Conservation (phyloP, 2,329 filamentous ascomycete genomes). For the Hypoxylon sp. region DNA sequence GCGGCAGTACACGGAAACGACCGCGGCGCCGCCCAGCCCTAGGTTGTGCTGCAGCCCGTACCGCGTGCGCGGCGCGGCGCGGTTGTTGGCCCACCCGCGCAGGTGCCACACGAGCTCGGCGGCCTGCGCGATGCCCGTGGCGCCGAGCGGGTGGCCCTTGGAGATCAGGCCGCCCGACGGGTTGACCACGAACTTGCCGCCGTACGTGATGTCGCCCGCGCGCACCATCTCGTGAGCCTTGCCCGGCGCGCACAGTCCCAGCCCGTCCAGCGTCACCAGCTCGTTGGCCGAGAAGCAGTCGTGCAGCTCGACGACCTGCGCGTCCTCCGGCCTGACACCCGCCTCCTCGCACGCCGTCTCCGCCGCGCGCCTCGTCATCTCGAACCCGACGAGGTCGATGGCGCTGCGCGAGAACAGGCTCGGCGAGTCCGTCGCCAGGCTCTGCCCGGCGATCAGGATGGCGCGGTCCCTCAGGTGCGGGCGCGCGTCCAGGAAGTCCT, state of each 20-base stretch:
- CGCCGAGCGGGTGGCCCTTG: slow-evolving; percentile 94
- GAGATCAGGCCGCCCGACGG: slow-evolving; percentile 94
- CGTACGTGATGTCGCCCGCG: slow-evolving; percentile 89
- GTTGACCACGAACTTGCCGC: slow-evolving; percentile 84
- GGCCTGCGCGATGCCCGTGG: slow-evolving; percentile 94
- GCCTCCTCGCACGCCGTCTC: slow-evolving; percentile 78
- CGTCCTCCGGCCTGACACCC: slow-evolving; percentile 70
- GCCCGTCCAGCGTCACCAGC: slow-evolving; percentile 87
- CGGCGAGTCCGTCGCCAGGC: slow-evolving; percentile 83
- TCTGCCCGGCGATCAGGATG: slow-evolving; percentile 88
- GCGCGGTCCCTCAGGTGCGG: slow-evolving; percentile 85
- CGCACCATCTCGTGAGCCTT: slow-evolving; percentile 94
- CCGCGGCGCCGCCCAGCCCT: slow-evolving; percentile 87
- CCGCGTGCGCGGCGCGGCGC: slow-evolving; percentile 72
- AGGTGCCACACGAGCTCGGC: slow-evolving; percentile 96
- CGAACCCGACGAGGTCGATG: slow-evolving; percentile 89
- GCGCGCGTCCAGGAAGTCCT: slow-evolving; percentile 84
- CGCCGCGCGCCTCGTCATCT: slow-evolving; percentile 80
- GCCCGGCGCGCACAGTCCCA: slow-evolving; percentile 79
- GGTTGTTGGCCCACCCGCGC: slow-evolving; percentile 94
- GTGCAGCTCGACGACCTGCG: slow-evolving; percentile 90
- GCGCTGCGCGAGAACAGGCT: slow-evolving; percentile 79
- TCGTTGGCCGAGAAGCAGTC: slow-evolving; percentile 98
- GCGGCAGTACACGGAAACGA: slow-evolving; percentile 88
- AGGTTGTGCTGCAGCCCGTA: slow-evolving; percentile 91